Base-by-base conservation (phyloP, 2,329 filamentous ascomycete species). In the Stagonosporopsis vannaccii region DNA sequence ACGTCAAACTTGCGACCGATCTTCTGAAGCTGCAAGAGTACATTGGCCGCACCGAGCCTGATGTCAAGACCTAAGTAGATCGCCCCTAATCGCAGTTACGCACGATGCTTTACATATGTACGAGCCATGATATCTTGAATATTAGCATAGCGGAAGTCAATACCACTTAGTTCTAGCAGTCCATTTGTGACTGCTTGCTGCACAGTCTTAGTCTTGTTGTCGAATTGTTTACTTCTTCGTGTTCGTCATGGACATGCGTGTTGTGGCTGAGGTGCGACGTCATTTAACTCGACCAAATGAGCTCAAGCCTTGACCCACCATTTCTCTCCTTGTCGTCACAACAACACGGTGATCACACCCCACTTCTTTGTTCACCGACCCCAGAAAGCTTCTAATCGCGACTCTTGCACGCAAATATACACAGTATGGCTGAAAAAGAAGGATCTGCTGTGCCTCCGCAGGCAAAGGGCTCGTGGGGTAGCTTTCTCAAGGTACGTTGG, bases 1-100 rank as follows among this genome's bases (percentile, higher is more conserved):
- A 96, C 74, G 91, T 99, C 71, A 85, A 89, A 74, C 86, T 97
- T 67, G 91, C 94, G 20, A 90, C 92, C 2, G 86, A 89, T 51
- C 82, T 99, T 57, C 84, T 99, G 74, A 92, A 94, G 83, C 89
- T 99, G 78, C 91, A 97, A 83, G 90, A 97, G 82, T 92, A 90
- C 75, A 87, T 98, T 69, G 93, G 92, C 74, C 89, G 93, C 59
- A 92, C 92, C 69, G 90, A 97, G 82, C 95, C 95, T 32, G 92
- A 97, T 80, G 95, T 99, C 71, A 96, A 93, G 88, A 99, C 94
- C 58, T 98, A 88, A 80, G 60, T 45, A 42, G 9, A 8, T 44
- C 13, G 20, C 23, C 19, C 40, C 22, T 7, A 25, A 36, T 22
- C n/a, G 20, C 26, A 17, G 13, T 43, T 26, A 43, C 39, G 8